A percentile compares a stretch with the other conserved stretches of the same genome.
Evolutionary conservation across 2,329 filamentous ascomycete species (phyloP).

Genomic region (Zymoseptoria brevis): DNA sequence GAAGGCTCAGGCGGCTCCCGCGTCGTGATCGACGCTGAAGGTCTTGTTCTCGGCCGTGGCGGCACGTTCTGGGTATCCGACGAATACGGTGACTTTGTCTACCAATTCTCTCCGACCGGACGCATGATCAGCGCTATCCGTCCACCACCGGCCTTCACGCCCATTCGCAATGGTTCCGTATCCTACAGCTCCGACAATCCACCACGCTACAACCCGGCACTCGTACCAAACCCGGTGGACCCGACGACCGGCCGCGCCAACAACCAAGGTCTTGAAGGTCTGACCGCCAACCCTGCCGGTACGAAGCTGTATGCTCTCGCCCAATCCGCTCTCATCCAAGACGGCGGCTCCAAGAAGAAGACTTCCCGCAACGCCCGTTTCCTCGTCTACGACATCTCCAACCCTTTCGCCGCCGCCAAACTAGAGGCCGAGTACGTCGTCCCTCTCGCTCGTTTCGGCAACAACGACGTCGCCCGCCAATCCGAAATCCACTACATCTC

Average conservation of each 20-base stretch:
- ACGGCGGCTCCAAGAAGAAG: conserved; percentile 50
- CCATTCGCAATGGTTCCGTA: conserved; percentile 52
- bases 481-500: conserved; percentile 60
- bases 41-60: conserved; percentile 52
- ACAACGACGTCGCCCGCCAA: conserved; percentile 46
- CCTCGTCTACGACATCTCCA: conserved; percentile 53
- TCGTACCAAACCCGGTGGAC: conserved; percentile 46
- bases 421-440: conserved; percentile 59
- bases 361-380: conserved; percentile 53
- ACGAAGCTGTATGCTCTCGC: conserved; percentile 57
- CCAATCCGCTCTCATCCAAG: conserved; percentile 57
- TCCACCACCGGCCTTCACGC: conserved; percentile 57
- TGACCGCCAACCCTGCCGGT: conserved; percentile 56
- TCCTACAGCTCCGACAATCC: conserved; percentile 58
- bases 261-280: conserved; percentile 67
- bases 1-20: conserved; percentile 51
- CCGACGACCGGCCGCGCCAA: conserved; percentile 58
- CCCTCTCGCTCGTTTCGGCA: conserved; percentile 36
- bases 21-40: conserved; percentile 58
- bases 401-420: conserved; percentile 5
- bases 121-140: conserved; percentile 56
- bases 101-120: conserved; percentile 53
- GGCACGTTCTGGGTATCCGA: conserved; percentile 62
- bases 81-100: conserved; percentile 64
- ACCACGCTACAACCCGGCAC: conserved; percentile 49